Conservation (phyloP, 768 basidiomycete genomes). For the Leccinum obscurum region DNA sequence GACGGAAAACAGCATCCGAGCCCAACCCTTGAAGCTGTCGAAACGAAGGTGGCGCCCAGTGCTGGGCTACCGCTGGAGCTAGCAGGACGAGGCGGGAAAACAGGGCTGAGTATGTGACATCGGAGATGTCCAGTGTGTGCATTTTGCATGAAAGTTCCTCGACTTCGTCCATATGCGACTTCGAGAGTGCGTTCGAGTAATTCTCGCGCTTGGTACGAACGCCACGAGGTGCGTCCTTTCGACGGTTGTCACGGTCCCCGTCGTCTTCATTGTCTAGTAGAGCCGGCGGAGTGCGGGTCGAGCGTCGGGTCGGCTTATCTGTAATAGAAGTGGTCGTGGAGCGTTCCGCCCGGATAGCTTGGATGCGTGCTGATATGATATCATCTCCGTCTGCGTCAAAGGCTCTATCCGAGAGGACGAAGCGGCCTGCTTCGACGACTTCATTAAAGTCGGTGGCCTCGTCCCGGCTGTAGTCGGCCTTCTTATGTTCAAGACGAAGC, state of each 20-base stretch:
- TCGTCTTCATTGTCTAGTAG: background rate
- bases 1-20: too few species aligned
- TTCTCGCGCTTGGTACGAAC: background rate
- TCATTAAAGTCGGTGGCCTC: background rate
- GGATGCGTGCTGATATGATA: background rate
- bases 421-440: background rate
- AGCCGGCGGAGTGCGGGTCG: background rate
- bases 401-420: background rate
- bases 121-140: background rate
- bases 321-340: background rate
- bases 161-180: background rate
- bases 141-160: background rate
- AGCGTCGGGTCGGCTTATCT: background rate
- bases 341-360: background rate
- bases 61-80: background rate
- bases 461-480: background rate
- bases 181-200: background rate
- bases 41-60: background rate
- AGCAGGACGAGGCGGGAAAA: background rate
- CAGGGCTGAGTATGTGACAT: background rate
- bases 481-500: background rate
- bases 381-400: background rate
- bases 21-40: background rate
- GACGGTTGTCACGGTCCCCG: background rate
- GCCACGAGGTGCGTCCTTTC: background rate